phyloP scores from a whole-genome alignment of 495 filamentous ascomycete species.

The Terfezia boudieri region DNA sequence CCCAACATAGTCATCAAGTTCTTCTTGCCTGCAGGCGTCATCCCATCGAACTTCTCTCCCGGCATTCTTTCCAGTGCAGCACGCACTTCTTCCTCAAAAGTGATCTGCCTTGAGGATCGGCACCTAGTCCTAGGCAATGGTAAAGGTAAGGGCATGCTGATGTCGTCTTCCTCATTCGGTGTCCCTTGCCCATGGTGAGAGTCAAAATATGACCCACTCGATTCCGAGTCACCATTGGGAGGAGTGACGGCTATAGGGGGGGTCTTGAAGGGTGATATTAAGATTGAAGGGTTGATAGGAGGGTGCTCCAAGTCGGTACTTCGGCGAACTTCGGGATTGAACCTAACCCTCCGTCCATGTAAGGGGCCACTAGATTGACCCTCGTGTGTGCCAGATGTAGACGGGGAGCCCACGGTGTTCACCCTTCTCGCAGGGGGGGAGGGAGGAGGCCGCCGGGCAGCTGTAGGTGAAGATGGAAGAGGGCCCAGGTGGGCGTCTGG shows the following conservation, averaged over 20 bases:
- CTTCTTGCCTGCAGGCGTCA: slow-evolving; percentile 8
- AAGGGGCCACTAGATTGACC: too few species aligned
- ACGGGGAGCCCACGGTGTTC: too few species aligned
- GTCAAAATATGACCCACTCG: neutral
- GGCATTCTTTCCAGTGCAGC: neutral
- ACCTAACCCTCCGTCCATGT: too few species aligned
- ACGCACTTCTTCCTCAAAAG: neutral
- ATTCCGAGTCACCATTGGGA: neutral
- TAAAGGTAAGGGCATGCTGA: neutral
- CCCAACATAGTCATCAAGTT: slow-evolving; percentile 9
- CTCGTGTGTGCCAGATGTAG: too few species aligned
- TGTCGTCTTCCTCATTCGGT: neutral
- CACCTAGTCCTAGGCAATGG: neutral
- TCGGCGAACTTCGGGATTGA: too few species aligned
- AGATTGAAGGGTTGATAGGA: too few species aligned
- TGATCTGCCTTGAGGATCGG: neutral
- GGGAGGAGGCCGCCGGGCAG: too few species aligned
- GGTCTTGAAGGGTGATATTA: neutral
- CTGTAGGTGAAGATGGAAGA: too few species aligned
- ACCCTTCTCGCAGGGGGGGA: too few species aligned
- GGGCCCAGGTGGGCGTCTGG: too few species aligned
- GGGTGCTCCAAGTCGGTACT: too few species aligned
- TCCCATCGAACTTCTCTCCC: neutral
- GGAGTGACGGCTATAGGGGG: neutral
- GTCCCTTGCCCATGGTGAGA: neutral